phyloP scores from a whole-genome alignment of 2,329 filamentous ascomycete species.

The Botrytis deweyae region DNA sequence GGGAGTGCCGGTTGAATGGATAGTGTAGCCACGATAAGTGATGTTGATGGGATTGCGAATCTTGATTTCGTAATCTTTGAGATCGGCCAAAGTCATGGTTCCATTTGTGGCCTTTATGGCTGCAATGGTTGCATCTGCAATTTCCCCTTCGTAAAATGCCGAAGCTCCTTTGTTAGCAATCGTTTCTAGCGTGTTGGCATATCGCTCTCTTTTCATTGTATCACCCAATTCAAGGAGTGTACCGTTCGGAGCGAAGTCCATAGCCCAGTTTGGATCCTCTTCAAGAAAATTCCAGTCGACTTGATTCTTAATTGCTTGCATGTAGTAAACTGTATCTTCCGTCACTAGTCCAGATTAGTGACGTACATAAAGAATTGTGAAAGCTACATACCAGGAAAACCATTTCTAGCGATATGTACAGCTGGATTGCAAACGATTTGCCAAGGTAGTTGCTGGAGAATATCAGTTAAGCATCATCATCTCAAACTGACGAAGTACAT shows the following conservation, averaged over 20 bases:
- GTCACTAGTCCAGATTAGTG: conserved; percentile 50
- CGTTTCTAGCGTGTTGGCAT: conserved; percentile 62
- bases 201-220: conserved; percentile 62
- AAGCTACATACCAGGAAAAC: conserved; percentile 52
- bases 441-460: conserved; percentile 60
- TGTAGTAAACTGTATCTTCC: conserved; percentile 72
- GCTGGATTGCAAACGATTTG: conserved; percentile 70
- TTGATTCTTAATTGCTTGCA: conserved; percentile 51
- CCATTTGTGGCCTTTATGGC: conserved; percentile 58
- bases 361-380: conserved; percentile 22
- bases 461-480: neutral
- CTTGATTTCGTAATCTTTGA: conserved; percentile 63
- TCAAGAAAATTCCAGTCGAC: conserved; percentile 58
- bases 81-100: conserved; percentile 66
- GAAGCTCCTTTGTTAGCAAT: conserved; percentile 60
- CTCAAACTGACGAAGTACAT: conserved; percentile 26
- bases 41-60: conserved; percentile 62
- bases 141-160: conserved; percentile 61
- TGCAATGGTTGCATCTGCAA: conserved; percentile 60
- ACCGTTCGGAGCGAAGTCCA: conserved; percentile 69
- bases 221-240: conserved; percentile 59
- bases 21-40: conserved; percentile 66
- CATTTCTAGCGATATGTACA: conserved; percentile 68
- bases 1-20: conserved; percentile 71
- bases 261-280: conserved; percentile 61